phyloP scores from a whole-genome alignment of 2,329 filamentous ascomycete genomes.

The Aspergillus sp. region DNA sequence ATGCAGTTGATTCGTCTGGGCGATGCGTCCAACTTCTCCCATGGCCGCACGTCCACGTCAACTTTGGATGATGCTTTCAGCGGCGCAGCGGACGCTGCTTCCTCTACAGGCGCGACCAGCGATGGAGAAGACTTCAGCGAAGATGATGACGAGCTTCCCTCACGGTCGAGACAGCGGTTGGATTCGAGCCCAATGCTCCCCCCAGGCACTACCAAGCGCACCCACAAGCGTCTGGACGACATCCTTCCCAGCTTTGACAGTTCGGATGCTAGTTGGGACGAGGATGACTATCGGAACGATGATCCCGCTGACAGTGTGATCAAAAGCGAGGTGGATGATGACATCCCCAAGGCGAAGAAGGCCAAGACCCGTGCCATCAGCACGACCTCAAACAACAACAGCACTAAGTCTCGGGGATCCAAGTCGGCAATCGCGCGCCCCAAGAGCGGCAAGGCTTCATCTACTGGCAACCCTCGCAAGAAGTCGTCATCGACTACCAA shows the following conservation, averaged over 20 bases:
- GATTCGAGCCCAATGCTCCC: conserved; percentile 40
- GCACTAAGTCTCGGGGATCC: conserved; percentile 18
- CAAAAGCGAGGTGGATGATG: conserved; percentile 48
- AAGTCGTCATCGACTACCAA: conserved; percentile 22
- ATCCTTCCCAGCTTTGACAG: conserved; percentile 52
- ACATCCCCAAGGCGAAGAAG: conserved; percentile 45
- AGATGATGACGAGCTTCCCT: conserved; percentile 51
- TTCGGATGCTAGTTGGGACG: conserved; percentile 56
- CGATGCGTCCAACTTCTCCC: conserved; percentile 86
- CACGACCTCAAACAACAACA: conserved; percentile 17
- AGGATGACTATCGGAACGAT: conserved; percentile 49
- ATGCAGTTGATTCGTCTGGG: conserved; percentile 94
- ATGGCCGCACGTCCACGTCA: conserved; percentile 86
- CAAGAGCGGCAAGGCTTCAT: conserved; percentile 32
- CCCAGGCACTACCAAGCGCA: conserved; percentile 39
- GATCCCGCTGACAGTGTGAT: conserved; percentile 47
- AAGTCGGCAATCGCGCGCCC: conserved; percentile 22
- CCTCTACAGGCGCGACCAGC: conserved; percentile 77
- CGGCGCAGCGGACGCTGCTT: conserved; percentile 75
- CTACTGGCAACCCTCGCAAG: conserved; percentile 29
- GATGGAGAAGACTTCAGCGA: conserved; percentile 61
- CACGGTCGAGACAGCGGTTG: conserved; percentile 36
- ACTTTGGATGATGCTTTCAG: conserved; percentile 92
- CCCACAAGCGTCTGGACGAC: conserved; percentile 46
- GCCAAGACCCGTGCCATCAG: conserved; percentile 42